Evolutionary conservation across 1,139 yeast genomes (phyloP), one percentile per base, ranked within the genome.

Genomic region (Pichia sp.): DNA sequence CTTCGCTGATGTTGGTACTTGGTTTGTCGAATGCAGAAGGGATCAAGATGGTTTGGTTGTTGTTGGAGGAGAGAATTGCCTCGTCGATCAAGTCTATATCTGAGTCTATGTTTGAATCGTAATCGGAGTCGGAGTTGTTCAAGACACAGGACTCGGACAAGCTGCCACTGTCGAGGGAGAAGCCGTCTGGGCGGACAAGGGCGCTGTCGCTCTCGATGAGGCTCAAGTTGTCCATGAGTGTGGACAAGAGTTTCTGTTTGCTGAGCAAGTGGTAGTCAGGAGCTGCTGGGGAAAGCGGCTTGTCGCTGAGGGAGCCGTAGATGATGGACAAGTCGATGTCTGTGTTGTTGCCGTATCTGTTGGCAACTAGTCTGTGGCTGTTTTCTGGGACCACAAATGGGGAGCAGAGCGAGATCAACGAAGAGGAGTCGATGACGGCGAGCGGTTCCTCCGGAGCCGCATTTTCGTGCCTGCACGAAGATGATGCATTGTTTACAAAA

Each of bases 321-420:
- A 62, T 44, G 10, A 56, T n/a, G n/a, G 51, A 53, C 23, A 62
- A 47, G 41, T 49, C 49, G 19, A 57, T 48, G 19, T 56, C 26
- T 10, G 36, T 51, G n/a, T 43, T 16, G 10, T 55, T 23, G n/a
- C 40, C 29, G 45, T 51, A 59, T 49, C 55, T 57, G n/a, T 55
- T 47, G 3, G 48, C 54, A 26, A 54, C 51, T 8, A 60, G 13
- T 8, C 42, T 31, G 6, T 26, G 16, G 11, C 54, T 26, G n/a
- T 49, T 38, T 8, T 59, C 57, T 5, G 65, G 60, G 7, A 60
- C 45, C 2, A 53, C 51, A 43, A 64, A 64, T 0, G 66, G 66
- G 6, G 59, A 55, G 49, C 65, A 62, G 6, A 62, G 47, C 1
- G 64, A 53, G n/a, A 59, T 57, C 4, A 61, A 40, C 46, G 60